These are phyloP conservation scores for Tetrapisispora nanseiensis DNA, from an alignment of 805 yeast genomes.

Conservation along the genomic window DNA sequence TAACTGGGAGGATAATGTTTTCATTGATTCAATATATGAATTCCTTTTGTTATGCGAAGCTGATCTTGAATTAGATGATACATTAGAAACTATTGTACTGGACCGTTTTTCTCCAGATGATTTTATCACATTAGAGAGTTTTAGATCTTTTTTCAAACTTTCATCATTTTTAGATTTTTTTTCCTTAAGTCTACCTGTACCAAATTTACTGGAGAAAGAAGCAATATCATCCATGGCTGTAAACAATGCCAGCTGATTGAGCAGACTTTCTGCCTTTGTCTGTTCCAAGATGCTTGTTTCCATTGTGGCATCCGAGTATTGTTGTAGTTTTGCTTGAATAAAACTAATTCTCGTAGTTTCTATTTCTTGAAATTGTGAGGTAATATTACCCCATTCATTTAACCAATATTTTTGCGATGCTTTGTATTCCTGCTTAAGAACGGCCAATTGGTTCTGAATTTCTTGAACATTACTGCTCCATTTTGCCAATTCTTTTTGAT, in stretches of 20 bases:
- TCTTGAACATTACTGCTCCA: constrained; percentile 24
- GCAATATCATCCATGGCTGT: constrained; percentile 26
- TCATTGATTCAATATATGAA: constrained; percentile 21
- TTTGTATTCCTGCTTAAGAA: constrained; percentile 25
- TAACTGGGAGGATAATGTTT: constrained; percentile 23
- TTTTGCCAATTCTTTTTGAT: constrained; percentile 22
- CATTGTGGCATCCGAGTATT: constrained; percentile 16
- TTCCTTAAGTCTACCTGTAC: constrained; percentile 28
- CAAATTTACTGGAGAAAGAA: constrained; percentile 24
- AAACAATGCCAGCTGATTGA: constrained; percentile 17
- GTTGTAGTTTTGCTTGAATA: constrained; percentile 22
- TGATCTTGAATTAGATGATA: not conserved
- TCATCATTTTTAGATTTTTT: constrained; percentile 2
- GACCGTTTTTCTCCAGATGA: not conserved
- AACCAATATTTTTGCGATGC: constrained; percentile 27
- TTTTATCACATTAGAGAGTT: not conserved
- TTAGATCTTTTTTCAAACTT: not conserved
- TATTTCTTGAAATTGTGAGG: constrained; percentile 24
- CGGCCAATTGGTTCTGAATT: constrained; percentile 19
- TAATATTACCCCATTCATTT: constrained; percentile 24
- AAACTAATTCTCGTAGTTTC: constrained; percentile 23
- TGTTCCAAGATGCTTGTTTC: constrained; percentile 25
- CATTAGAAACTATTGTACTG: not conserved
- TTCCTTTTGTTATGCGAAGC: constrained; percentile 3
- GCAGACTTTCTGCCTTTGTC: constrained; percentile 19